Percentiles rank a stretch among this genome's conserved stretches.
Evolutionary conservation across 2,329 filamentous ascomycete species (phyloP).

Genomic region (Aureobasidium sp.): DNA sequence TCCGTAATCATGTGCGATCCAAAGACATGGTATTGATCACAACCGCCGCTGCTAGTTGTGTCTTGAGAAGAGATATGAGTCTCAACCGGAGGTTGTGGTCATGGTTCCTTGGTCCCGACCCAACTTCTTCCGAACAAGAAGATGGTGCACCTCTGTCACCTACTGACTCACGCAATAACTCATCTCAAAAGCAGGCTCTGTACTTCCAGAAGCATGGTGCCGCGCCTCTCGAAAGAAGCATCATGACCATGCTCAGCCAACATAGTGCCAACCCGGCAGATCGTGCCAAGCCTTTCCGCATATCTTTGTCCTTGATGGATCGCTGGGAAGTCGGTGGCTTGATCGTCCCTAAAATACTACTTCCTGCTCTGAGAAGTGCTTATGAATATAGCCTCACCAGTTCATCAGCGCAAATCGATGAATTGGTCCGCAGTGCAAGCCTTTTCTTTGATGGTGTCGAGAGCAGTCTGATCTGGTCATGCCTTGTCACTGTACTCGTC

Average conservation of each 20-base stretch:
- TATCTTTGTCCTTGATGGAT: conserved; percentile 94
- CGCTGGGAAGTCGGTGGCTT: conserved; percentile 93
- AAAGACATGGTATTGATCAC: conserved; percentile 77
- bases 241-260: conserved; percentile 68
- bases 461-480: conserved; percentile 75
- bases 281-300: conserved; percentile 76
- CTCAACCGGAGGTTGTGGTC: conserved; percentile 91
- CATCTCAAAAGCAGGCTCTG: conserved; percentile 49
- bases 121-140: conserved; percentile 31
- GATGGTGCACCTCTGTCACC: conserved; percentile 23
- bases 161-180: conserved; percentile 38
- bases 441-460: conserved; percentile 98
- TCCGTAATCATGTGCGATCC: conserved; percentile 66
- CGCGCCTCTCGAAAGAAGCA: conserved; percentile 62
- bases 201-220: conserved; percentile 82
- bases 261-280: conserved; percentile 53
- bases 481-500: conserved; percentile 22
- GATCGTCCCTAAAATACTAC: conserved; percentile 80
- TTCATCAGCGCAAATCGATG: conserved; percentile 65
- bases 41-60: conserved; percentile 76
- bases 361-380: conserved; percentile 76
- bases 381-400: conserved; percentile 63
- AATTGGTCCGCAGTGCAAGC: conserved; percentile 86
- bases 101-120: conserved; percentile 83
- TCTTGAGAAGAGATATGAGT: conserved; percentile 90